Evolutionary conservation across 1,284 basidiomycete species (phyloP), one percentile per base, ranked within the genome.

Genomic region (Austroboletus novae-zelandiae): DNA sequence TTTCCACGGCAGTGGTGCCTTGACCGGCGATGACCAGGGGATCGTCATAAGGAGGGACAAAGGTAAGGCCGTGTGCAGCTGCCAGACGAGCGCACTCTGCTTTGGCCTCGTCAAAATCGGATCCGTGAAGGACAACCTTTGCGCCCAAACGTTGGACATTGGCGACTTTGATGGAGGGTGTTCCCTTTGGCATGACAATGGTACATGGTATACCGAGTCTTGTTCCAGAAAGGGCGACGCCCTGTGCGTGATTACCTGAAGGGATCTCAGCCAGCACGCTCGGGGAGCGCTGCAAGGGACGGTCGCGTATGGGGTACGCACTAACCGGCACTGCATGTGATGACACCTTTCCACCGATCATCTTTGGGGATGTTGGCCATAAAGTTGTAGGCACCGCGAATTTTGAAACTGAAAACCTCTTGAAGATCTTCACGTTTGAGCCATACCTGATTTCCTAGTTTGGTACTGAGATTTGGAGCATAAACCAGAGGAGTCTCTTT

Each of bases 351-450:
- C 90, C 92, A 94, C 57, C 94, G 83, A 61, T 98, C 94, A 52
- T 94, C 92, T 23, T 89, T 84, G 10, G 78, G 78, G 40, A 99
- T 75, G 69, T 83, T 83, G 7, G 92, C 91, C 97, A 99, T 99
- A 69, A 98, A 92, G 72, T 99, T 99, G 78, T 97, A 99, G 17
- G 97, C 97, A 23, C 97, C 97, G 9, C 97, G 79, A 50, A 97
- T 94, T 68, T 99, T 99, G 85, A 99, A 99, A 67, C 90, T 94
- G 70, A 99, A 99, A 15, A 99, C 97, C 57, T 98, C 93, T 54
- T 99, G 97, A 8, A 95, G 77, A 64, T 96, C 94, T 67, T 96
- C 93, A 30, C 93, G 81, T 72, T 99, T 99, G 54, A 99, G 80
- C 81, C 89, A 93, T 69, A 99, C 89, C 62, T 95, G 83, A 67